Evolutionary conservation across 2,329 filamentous ascomycete species (phyloP).

Genomic region (Venturiaceae sp.): DNA sequence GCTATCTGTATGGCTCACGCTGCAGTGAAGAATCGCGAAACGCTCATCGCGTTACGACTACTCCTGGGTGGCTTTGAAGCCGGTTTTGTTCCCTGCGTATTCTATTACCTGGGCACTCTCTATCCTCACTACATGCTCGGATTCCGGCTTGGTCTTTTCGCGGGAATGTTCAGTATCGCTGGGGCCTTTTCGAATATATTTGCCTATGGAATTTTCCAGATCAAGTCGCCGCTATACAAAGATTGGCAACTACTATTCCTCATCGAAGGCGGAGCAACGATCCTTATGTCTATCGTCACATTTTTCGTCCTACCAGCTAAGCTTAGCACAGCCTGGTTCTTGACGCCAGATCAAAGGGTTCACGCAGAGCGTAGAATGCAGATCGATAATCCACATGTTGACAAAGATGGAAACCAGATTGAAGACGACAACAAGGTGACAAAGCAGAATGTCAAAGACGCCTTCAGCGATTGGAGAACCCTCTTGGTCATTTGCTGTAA

Average conservation of each 20-base stretch:
- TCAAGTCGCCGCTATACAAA: conserved; percentile 32
- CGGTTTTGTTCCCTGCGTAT: conserved; percentile 49
- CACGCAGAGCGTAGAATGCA: conserved; percentile 38
- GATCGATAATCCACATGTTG: conserved; percentile 20
- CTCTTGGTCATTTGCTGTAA: conserved; percentile 51
- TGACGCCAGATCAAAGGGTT: conserved; percentile 33
- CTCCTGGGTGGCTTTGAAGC: conserved; percentile 29
- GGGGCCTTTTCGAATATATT: conserved; percentile 46
- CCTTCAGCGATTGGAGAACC: conserved; percentile 50
- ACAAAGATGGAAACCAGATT: neutral
- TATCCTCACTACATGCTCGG: conserved; percentile 50
- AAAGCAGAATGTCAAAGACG: conserved; percentile 37
- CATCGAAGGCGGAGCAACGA: conserved; percentile 37
- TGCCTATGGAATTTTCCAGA: conserved; percentile 42
- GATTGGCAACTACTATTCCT: conserved; percentile 43
- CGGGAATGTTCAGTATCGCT: conserved; percentile 46
- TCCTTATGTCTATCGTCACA: conserved; percentile 34
- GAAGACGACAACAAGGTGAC: conserved; percentile 25
- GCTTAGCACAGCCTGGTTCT: conserved; percentile 41
- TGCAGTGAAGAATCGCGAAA: conserved; percentile 24
- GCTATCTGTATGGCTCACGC: conserved; percentile 34
- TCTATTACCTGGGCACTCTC: conserved; percentile 49
- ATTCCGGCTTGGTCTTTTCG: conserved; percentile 44
- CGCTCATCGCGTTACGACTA: conserved; percentile 25
- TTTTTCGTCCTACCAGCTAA: conserved; percentile 41